phyloP scores from a whole-genome alignment of 768 basidiomycete species.

The Cystofilobasidium ferigula region DNA sequence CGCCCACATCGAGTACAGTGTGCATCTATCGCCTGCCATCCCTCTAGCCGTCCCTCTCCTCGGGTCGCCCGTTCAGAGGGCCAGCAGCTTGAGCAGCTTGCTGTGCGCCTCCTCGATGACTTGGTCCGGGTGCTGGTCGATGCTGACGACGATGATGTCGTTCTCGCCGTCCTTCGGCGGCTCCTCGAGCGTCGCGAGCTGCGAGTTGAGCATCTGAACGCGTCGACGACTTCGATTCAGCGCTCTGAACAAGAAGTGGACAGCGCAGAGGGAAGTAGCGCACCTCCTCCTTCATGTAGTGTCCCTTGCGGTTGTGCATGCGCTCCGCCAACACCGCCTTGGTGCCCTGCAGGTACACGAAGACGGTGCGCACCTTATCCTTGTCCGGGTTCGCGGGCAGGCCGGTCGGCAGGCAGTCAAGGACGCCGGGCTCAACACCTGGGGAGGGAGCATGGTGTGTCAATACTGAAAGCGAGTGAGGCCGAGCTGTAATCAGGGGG shows the following conservation, averaged over 20 bases:
- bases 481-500: not conserved
- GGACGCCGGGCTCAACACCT: not conserved
- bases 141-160: slow-evolving; percentile 15
- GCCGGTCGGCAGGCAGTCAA: slow-evolving; percentile 15
- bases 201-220: slow-evolving; percentile 22
- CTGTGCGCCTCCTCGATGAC: slow-evolving; percentile 11
- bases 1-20: no score
- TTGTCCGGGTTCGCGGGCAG: slow-evolving; percentile 5
- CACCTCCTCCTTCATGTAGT: slow-evolving; percentile 13
- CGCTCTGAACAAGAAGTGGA: not conserved
- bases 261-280: not conserved
- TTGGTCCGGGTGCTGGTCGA: slow-evolving; percentile 11
- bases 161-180: slow-evolving; percentile 17
- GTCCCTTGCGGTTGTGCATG: slow-evolving; percentile 11
- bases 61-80: not conserved
- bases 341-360: slow-evolving; percentile 21
- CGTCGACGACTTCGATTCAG: not conserved
- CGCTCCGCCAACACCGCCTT: slow-evolving; percentile 7
- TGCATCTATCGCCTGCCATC: no score
- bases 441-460: not conserved
- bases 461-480: not conserved
- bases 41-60: no score
- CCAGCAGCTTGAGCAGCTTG: not conserved
- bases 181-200: slow-evolving; percentile 20
- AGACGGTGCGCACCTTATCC: slow-evolving; percentile 12